These are phyloP conservation scores for Tylopilus vinaceipallidus DNA, from an alignment of 768 basidiomycete genomes.

Conservation along the genomic window DNA sequence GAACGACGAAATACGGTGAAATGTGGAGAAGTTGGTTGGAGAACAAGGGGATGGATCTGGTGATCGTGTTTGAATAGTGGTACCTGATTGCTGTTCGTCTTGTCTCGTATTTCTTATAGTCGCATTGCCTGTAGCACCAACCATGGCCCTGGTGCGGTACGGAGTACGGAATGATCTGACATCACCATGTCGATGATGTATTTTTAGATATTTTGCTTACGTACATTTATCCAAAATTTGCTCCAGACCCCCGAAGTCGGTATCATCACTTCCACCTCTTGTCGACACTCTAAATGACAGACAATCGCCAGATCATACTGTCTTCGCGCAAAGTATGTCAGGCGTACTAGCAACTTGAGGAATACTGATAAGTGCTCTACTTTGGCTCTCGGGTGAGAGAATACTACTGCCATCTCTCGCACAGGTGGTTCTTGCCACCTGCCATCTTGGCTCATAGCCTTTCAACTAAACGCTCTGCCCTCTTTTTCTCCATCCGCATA, in stretches of 20 bases:
- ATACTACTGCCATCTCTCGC: neutral
- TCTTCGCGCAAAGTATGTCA: neutral
- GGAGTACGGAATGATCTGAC: too few species aligned
- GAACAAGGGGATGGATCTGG: constrained; percentile 34
- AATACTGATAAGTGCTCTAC: neutral
- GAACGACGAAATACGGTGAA: constrained; percentile 29
- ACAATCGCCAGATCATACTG: neutral
- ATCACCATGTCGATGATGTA: too few species aligned
- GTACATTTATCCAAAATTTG: too few species aligned
- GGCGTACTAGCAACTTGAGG: neutral
- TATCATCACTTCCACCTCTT: too few species aligned
- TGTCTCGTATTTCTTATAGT: too few species aligned
- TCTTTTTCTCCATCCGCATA: neutral
- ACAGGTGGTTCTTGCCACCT: neutral
- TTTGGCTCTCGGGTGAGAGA: neutral
- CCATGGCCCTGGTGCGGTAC: too few species aligned
- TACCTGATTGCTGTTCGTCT: neutral
- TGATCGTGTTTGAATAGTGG: constrained; percentile 33
- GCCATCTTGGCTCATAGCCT: neutral
- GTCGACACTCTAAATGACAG: too few species aligned
- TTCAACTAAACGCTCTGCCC: neutral
- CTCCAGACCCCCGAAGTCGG: too few species aligned
- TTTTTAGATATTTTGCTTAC: too few species aligned
- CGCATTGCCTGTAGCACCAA: too few species aligned
- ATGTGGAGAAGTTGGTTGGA: constrained; percentile 42